phyloP scores from a whole-genome alignment of 352 stramenopile species.

The Halophytophthora polymorphica region DNA sequence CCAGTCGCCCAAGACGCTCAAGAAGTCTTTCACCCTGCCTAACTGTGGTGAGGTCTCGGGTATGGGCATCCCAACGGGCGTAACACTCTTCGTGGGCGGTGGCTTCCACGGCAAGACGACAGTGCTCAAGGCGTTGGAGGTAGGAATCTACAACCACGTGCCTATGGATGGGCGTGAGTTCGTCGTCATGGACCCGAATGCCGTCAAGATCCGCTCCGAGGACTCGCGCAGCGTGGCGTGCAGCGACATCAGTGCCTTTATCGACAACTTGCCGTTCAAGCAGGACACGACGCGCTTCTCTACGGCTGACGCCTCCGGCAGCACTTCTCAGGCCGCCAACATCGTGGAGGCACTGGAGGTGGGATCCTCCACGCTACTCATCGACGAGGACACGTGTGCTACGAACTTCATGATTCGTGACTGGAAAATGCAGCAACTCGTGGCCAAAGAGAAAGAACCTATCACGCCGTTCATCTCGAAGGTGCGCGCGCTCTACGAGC shows the following conservation, averaged over 20 bases:
- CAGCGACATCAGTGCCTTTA: slow-evolving; percentile 95
- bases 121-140: slow-evolving; percentile 91
- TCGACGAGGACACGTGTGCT: slow-evolving; percentile 97
- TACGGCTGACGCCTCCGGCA: slow-evolving; percentile 93
- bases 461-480: slow-evolving; percentile 98
- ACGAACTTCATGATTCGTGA: slow-evolving; percentile 99
- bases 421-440: slow-evolving; percentile 96
- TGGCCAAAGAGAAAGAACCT: slow-evolving; percentile 94
- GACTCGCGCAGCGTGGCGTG: slow-evolving; percentile 90
- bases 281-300: slow-evolving; percentile 91
- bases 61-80: slow-evolving; percentile 93
- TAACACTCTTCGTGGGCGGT: slow-evolving; percentile 95
- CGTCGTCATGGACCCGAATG: slow-evolving; percentile 80
- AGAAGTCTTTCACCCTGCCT: slow-evolving; percentile 84
- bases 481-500: slow-evolving; percentile 89
- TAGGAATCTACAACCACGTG: slow-evolving; percentile 96
- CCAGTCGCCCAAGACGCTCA: slow-evolving; percentile 79
- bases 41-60: slow-evolving; percentile 83
- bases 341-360: slow-evolving; percentile 94
- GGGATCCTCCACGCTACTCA: slow-evolving; percentile 90
- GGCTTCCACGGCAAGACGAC: slow-evolving; percentile 98
- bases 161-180: slow-evolving; percentile 94
- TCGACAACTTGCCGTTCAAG: slow-evolving; percentile 95
- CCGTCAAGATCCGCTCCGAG: slow-evolving; percentile 95
- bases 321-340: slow-evolving; percentile 95